Evolutionary conservation across 2,329 filamentous ascomycete species (phyloP).

Genomic region (Aspergillus neotritici): DNA sequence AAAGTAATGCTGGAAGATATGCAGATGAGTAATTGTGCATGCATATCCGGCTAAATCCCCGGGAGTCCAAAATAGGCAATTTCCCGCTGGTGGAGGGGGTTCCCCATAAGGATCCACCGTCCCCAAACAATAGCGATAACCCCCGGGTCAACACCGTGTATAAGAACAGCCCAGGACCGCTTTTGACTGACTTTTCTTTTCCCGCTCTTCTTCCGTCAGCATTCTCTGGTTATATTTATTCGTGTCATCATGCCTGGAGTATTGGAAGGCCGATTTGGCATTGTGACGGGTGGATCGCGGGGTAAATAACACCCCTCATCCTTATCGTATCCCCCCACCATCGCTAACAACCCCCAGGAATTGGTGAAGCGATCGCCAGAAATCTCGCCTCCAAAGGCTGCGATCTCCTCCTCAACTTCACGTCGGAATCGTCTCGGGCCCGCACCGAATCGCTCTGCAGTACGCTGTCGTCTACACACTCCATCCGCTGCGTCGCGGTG

Average conservation of each 20-base stretch:
- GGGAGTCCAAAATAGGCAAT: conserved; percentile 21
- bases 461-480: conserved; percentile 52
- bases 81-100: conserved; percentile 17
- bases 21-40: too few relatives aligned
- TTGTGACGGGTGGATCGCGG: conserved; percentile 74
- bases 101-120: conserved; percentile 3
- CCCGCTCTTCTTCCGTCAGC: not conserved
- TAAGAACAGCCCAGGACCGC: not conserved
- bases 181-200: not conserved
- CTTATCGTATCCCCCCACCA: conserved; percentile 1
- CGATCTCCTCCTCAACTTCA: conserved; percentile 66
- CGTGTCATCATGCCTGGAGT: conserved; percentile 22
- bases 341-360: conserved; percentile 49
- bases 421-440: conserved; percentile 54
- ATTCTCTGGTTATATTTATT: not conserved
- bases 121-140: not conserved
- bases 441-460: conserved; percentile 51
- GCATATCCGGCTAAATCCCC: conserved; percentile 1
- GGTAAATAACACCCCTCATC: conserved; percentile 44
- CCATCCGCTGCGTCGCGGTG: conserved; percentile 56
- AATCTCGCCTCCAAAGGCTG: conserved; percentile 69
- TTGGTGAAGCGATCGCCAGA: conserved; percentile 63
- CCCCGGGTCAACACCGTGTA: not conserved
- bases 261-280: conserved; percentile 69
- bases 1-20: too few relatives aligned